These are phyloP conservation scores for Tetradesmus lagerheimii DNA, from an alignment of 139 green algal genomes.

Conservation along the genomic window DNA sequence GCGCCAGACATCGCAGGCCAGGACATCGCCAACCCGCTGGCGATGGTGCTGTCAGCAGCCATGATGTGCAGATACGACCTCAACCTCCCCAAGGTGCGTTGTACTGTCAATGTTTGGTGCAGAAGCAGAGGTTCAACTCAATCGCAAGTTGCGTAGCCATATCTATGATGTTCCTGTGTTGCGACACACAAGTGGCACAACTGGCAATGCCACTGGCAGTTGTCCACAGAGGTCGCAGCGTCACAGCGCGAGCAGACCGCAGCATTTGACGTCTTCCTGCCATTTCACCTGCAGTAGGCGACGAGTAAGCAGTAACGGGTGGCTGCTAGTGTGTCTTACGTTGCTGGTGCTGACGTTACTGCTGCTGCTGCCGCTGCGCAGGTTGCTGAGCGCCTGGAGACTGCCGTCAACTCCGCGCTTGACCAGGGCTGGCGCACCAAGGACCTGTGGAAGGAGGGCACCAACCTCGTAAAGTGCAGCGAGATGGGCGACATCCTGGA, in stretches of 20 bases:
- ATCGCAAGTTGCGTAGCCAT: too few species aligned
- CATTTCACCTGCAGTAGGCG: too few species aligned
- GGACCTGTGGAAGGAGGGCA: conserved; percentile 90
- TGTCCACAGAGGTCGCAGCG: too few species aligned
- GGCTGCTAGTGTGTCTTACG: too few species aligned
- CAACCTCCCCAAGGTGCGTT: conserved; percentile 79
- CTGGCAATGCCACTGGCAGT: too few species aligned
- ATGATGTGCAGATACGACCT: conserved; percentile 99
- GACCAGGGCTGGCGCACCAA: conserved; percentile 91
- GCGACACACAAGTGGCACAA: too few species aligned
- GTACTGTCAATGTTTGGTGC: background rate
- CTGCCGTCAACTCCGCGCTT: conserved; percentile 85
- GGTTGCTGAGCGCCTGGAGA: conserved; percentile 87
- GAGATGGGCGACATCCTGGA: conserved; percentile 85
- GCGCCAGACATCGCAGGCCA: conserved; percentile 96
- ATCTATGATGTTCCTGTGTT: too few species aligned
- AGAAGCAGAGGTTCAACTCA: too few species aligned
- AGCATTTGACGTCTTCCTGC: too few species aligned
- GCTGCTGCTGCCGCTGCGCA: conserved; percentile 13
- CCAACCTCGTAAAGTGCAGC: conserved; percentile 83
- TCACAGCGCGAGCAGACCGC: too few species aligned
- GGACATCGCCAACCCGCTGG: conserved; percentile 93
- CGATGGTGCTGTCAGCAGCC: conserved; percentile 96
- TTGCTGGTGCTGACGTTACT: background rate
- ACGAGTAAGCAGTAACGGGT: too few species aligned